phyloP scores from a whole-genome alignment of 202 grass and related monocot species.

The Elaeis oleifera region DNA sequence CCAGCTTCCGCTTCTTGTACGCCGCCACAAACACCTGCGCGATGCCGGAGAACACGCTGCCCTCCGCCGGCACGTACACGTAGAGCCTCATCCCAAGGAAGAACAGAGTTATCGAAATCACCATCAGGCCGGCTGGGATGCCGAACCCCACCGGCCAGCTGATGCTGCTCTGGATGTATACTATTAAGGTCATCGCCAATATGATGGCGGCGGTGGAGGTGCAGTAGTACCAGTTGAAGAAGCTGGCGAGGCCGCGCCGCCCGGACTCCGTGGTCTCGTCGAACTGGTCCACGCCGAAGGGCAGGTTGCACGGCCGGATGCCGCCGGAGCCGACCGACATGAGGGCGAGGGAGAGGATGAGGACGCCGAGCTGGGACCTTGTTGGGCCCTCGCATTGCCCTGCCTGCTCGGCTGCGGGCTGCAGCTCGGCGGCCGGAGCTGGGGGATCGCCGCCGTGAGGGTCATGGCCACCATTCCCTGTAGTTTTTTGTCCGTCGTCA shows the following conservation, averaged over 20 bases:
- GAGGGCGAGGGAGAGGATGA: constrained; percentile 65
- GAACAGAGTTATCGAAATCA: constrained; percentile 40
- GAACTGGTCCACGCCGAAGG: constrained; percentile 56
- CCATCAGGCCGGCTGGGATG: constrained; percentile 62
- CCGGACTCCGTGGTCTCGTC: too few species aligned
- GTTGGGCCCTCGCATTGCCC: constrained; percentile 40
- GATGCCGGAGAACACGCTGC: constrained; percentile 54
- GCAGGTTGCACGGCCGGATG: constrained; percentile 88
- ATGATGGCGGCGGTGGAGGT: constrained; percentile 5
- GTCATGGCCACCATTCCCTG: constrained; percentile 90
- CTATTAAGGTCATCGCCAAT: not conserved
- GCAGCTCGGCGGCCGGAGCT: constrained; percentile 63
- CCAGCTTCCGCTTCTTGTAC: constrained; percentile 37
- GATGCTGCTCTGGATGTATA: constrained; percentile 9
- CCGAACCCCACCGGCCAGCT: constrained; percentile 37
- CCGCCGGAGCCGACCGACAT: constrained; percentile 68
- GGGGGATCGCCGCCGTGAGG: constrained; percentile 42
- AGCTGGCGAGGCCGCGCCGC: too few species aligned
- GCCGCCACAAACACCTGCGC: constrained; percentile 40
- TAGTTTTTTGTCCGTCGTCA: too few species aligned
- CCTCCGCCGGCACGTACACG: constrained; percentile 41
- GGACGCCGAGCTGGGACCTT: constrained; percentile 45
- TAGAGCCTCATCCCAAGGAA: constrained; percentile 42
- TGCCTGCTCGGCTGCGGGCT: not conserved
- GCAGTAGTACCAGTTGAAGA: constrained; percentile 20